Base-by-base conservation (phyloP, 768 basidiomycete genomes). In the Macrocybe gigantea region DNA sequence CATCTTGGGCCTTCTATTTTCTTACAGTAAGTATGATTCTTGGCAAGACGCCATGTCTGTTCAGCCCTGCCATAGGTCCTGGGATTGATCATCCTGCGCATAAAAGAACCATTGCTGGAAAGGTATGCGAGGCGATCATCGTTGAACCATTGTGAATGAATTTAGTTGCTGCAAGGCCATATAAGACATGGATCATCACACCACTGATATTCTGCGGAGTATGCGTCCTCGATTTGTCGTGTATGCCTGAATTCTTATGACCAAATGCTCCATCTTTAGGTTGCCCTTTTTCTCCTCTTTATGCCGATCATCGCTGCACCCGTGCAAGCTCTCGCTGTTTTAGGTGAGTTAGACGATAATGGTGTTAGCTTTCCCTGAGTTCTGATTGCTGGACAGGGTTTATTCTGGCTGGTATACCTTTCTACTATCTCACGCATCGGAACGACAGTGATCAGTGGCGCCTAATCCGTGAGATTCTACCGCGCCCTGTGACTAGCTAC, bases 251-350 rank as follows among this genome's bases (percentile, higher is more conserved):
- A 14, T 10, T 52, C 36, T 47, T 40, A 50, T 54, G n/a, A 30
- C 33, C 4, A 22, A 22, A 22, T 22, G 22, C 33, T 36, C 29
- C 33, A 45, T 43, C 5, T 44, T 8, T 49, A 90, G 88, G 86
- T 93, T 8, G 91, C 93, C 2, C 69, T 93, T 44, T 94, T 94
- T 67, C 72, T 98, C 45, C 71, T 99, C 7, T 87, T 85, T 57
- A 95, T 99, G 91, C 93, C 94, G 1, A 74, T 95, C 44, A 85
- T 94, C 48, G 95, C 95, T 3, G 93, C 94, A 14, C 95, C 95
- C 6, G 68, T 84, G 10, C 87, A 95, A 62, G 93, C 94, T 0
- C 63, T 89, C 5, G 83, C 93, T 6, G 94, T 93, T 5, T 73
- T 96, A 48, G 85, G 93, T 93, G 56, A 49, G 79, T 68, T 14